Base-by-base conservation (phyloP, 202 grass and related monocot species). In the Zoysia matrella region DNA sequence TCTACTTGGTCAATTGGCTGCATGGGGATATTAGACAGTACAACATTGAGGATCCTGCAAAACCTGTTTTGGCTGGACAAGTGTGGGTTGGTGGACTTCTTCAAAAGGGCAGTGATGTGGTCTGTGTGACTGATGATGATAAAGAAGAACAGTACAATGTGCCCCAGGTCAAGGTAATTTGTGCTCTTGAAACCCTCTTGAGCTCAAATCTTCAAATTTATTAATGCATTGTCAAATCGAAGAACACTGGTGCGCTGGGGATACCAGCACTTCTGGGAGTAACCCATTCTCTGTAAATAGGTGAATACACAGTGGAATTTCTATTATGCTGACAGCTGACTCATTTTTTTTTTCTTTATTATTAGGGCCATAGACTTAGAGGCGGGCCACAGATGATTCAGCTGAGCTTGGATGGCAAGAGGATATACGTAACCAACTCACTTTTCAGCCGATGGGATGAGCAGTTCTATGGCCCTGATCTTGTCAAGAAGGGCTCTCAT, bases 301-400 rank as follows among this genome's bases (percentile, higher is more conserved):
- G 67, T 69, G 16, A 36, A 14, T 58, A 70, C 47, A 50, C 11
- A n/a, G 16, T 47, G 30, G 43, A 51, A 62, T 60, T 60, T 41
- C 7, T 5, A 70, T 22, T 81, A 56, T 42, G 44, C 39, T 67
- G 36, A 79, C 41, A n/a, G n/a, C n/a, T n/a, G n/a, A n/a, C n/a
- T 30, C 47, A 56, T 3, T 0, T 15, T 49, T 16, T 58, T 56
- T 84, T n/a, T n/a, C 42, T 51, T 55, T 66, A 14, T 68, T 58
- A 80, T 80, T 67, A 98, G 95, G 90, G 90, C 12, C 86, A 92
- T 67, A 88, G 80, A 16, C 92, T 95, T 30, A 88, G 95, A 87
- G 95, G 95, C 52, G 95, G 95, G 5, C 95, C 92, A 1, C 90
- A 95, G 73, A 95, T 95, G 95, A 98, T 98, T 82, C n/a, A n/a